Base-by-base conservation (phyloP, 2,329 filamentous ascomycete species). In the Fusarium austroafricanum region DNA sequence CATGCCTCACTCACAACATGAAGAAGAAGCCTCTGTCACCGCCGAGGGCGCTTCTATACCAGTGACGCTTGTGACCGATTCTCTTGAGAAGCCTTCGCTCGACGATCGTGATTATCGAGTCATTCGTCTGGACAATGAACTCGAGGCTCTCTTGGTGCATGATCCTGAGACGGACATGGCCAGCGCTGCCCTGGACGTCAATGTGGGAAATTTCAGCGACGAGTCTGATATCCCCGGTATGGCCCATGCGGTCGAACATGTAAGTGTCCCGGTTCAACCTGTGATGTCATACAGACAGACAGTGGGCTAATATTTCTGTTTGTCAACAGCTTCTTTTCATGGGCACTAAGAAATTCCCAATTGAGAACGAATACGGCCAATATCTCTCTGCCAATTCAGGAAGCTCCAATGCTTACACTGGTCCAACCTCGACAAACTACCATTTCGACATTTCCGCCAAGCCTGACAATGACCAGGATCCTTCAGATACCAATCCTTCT, bases 301-400 rank as follows among this genome's bases (percentile, higher is more conserved):
- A 29, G 26, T 39, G 47, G 39, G 43, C 70, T 74, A 49, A 74
- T 51, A 14, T 31, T 38, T 35, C 49, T 33, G 9, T 23, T 54
- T 26, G 9, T n/a, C 12, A 33, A 31, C 52, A 90, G 85, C 83
- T 97, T 68, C 83, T 99, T 23, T 99, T 99, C 83, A 98, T 99
- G 96, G 96, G 96, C 49, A 99, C 96, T 10, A 91, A 97, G 79
- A 99, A 98, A 87, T 99, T 96, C 75, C 96, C 96, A 1, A 88
- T 90, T 77, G 95, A 97, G 81, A 98, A 99, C 79, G 95, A 92
- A 69, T 99, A 99, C 83, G 93, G 93, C 75, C 91, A 95, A 77
- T 99, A 97, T 78, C 87, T 99, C 54, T 92, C 94, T 51, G 87
- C 92, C 61, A 91, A 97, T 78, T 97, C 94, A 11, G 96, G 96